Evolutionary conservation across 1,139 yeast genomes (phyloP).

Genomic region (Scheffersomyces titani): DNA sequence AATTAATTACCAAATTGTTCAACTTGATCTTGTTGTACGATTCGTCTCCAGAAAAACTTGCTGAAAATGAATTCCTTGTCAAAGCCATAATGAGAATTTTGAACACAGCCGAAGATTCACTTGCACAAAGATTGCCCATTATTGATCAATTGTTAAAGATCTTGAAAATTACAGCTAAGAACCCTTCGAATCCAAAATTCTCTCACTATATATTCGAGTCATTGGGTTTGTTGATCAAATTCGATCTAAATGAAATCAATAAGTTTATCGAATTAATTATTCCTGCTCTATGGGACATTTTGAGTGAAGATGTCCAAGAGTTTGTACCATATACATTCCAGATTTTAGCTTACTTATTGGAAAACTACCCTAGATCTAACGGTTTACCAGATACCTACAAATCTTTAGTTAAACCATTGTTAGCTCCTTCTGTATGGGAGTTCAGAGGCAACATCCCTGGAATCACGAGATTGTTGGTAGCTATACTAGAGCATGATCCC

Average conservation of each 20-base stretch:
- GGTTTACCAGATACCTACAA: slow-evolving; percentile 65
- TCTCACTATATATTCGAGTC: slow-evolving; percentile 91
- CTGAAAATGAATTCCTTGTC: slow-evolving; percentile 93
- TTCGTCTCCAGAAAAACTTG: slow-evolving; percentile 79
- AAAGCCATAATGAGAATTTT: slow-evolving; percentile 85
- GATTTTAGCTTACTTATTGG: slow-evolving; percentile 75
- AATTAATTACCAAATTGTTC: slow-evolving; percentile 66
- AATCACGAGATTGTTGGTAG: slow-evolving; percentile 73
- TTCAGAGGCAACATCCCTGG: slow-evolving; percentile 92
- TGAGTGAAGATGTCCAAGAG: slow-evolving; percentile 88
- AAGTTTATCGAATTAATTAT: slow-evolving; percentile 57
- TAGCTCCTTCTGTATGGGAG: slow-evolving; percentile 93
- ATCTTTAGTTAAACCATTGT: slow-evolving; percentile 72
- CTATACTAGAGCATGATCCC: slow-evolving; percentile 68
- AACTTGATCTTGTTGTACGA: slow-evolving; percentile 61
- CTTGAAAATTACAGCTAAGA: slow-evolving; percentile 69
- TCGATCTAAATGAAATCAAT: slow-evolving; percentile 38
- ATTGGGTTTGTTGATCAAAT: slow-evolving; percentile 73
- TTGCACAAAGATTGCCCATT: slow-evolving; percentile 45
- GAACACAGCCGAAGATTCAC: slow-evolving; percentile 68
- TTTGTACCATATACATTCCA: slow-evolving; percentile 93
- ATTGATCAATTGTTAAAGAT: slow-evolving; percentile 70
- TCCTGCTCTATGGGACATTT: slow-evolving; percentile 65
- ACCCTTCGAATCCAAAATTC: slow-evolving; percentile 94
- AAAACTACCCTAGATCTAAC: slow-evolving; percentile 50